Conservation (phyloP, 2,329 filamentous ascomycete species). For the Didymellaceae sp. region DNA sequence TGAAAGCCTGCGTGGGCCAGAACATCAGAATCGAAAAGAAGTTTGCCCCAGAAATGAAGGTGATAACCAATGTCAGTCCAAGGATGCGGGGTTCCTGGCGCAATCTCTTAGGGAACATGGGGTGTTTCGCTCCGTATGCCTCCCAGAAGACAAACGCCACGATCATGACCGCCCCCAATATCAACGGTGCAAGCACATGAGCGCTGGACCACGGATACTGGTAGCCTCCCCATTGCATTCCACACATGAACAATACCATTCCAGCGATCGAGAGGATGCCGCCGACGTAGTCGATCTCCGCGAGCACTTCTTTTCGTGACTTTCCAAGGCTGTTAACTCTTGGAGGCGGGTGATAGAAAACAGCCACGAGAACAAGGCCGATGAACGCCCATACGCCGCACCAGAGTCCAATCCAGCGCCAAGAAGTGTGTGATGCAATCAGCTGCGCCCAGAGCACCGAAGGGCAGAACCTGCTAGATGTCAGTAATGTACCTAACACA, state of each 20-base stretch:
- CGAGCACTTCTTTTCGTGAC: constrained; percentile 33
- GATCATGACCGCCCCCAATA: constrained; percentile 56
- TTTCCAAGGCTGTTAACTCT: constrained; percentile 44
- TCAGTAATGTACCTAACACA: no score
- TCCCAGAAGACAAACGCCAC: constrained; percentile 59
- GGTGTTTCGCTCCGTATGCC: constrained; percentile 43
- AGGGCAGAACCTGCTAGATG: no score
- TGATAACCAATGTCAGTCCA: constrained; percentile 38
- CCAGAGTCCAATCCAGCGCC: constrained; percentile 62
- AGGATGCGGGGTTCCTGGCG: constrained; percentile 37
- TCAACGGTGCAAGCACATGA: constrained; percentile 62
- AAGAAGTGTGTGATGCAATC: constrained; percentile 55
- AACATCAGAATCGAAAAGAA: constrained; percentile 45
- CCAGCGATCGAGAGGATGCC: constrained; percentile 33
- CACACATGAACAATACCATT: constrained; percentile 40
- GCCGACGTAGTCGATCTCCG: constrained; percentile 39
- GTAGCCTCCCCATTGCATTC: constrained; percentile 56
- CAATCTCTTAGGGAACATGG: constrained; percentile 52
- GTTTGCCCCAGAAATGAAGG: constrained; percentile 42
- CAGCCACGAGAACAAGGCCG: constrained; percentile 57
- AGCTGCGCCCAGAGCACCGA: constrained; percentile 68
- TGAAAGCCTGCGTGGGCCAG: constrained; percentile 43
- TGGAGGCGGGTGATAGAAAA: constrained; percentile 53
- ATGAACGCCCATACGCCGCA: constrained; percentile 59
- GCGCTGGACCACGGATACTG: constrained; percentile 62